These are phyloP conservation scores for Microsporum ferrugineum DNA, from an alignment of 2,329 filamentous ascomycete species.

Conservation along the genomic window DNA sequence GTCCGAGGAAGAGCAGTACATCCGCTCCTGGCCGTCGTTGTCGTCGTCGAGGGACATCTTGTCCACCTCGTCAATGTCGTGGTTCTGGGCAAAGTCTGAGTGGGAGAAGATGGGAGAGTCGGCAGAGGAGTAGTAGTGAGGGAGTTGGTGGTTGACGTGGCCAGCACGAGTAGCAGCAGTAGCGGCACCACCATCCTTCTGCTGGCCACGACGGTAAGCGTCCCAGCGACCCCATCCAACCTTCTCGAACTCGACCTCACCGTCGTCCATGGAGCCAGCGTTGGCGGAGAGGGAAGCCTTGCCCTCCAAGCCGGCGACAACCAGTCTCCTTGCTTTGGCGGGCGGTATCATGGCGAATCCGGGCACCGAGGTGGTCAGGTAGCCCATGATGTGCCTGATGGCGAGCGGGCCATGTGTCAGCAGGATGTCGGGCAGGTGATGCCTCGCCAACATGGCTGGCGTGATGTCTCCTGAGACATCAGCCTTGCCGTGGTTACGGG, in stretches of 20 bases:
- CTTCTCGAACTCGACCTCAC: conserved; percentile 62
- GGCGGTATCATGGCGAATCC: conserved; percentile 83
- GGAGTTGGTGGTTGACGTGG: conserved; percentile 33
- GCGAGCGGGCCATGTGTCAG: conserved; percentile 80
- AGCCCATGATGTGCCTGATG: conserved; percentile 90
- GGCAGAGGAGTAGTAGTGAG: conserved; percentile 49
- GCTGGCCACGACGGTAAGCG: conserved; percentile 60
- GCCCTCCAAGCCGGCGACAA: conserved; percentile 84
- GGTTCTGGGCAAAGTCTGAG: conserved; percentile 50
- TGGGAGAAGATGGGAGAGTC: conserved; percentile 67
- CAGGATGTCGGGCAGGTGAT: conserved; percentile 83
- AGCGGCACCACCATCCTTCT: conserved; percentile 20
- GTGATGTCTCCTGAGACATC: conserved; percentile 78
- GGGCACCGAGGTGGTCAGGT: conserved; percentile 83
- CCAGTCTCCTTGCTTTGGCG: conserved; percentile 77
- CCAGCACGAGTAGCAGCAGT: conserved; percentile 32
- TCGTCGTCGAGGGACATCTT: conserved; percentile 75
- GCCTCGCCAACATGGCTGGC: conserved; percentile 69
- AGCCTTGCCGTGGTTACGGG: conserved; percentile 38
- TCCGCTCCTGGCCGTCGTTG: conserved; percentile 45
- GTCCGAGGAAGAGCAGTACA: conserved; percentile 64
- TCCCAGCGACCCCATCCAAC: conserved; percentile 97
- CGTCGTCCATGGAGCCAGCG: conserved; percentile 44
- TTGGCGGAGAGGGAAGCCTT: conserved; percentile 46
- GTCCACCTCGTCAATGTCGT: conserved; percentile 68